Evolutionary conservation across 176 grass and related monocot species (phyloP), one percentile per base, ranked within the genome.

Genomic region (Pontederia crassipes): DNA sequence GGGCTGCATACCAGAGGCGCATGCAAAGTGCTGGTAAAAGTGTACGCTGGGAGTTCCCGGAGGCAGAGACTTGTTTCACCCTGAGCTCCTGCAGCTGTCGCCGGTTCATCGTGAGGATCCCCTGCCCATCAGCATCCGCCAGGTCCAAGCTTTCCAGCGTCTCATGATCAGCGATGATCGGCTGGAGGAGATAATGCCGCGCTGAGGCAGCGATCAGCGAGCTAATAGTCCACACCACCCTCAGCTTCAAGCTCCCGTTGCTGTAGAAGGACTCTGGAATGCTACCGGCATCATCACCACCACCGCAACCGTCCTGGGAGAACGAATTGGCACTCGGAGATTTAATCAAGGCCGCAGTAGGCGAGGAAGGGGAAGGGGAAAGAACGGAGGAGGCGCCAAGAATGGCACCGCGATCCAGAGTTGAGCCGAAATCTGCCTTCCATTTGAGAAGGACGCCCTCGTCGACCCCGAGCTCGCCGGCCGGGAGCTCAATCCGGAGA

Each of bases 261-360:
- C 40, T 48, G 45, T 63, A 63, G 32, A 63, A 63, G 16, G 60
- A 63, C 14, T 63, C 60, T 13, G 60, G 60, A 46, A 63, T 63
- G 60, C 60, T 63, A 10, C 28, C 60, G 10, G 16, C 45, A 12
- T 63, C 60, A 47, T 63, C 60, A 63, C 12, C 60, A 11, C 24
- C 60, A 8, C 24, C 71, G 26, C 45, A 63, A 11, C 40, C 12
- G 11, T 63, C 40, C 9, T 63, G n/a, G 45, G 18, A 63, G 20
- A 2, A 3, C 4, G 45, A 14, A 12, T 20, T 62, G 46, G 28
- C 9, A 15, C 1, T 63, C 17, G 16, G 8, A 15, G 60, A 63
- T 46, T 17, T 47, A 40, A 40, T 7, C 32, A 40, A 40, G 32
- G 2, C 32, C 32, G 32, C 2, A 1, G 16, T 16, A 16, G n/a